phyloP scores from a whole-genome alignment of 768 basidiomycete genomes.

The Crucibulum laeve region DNA sequence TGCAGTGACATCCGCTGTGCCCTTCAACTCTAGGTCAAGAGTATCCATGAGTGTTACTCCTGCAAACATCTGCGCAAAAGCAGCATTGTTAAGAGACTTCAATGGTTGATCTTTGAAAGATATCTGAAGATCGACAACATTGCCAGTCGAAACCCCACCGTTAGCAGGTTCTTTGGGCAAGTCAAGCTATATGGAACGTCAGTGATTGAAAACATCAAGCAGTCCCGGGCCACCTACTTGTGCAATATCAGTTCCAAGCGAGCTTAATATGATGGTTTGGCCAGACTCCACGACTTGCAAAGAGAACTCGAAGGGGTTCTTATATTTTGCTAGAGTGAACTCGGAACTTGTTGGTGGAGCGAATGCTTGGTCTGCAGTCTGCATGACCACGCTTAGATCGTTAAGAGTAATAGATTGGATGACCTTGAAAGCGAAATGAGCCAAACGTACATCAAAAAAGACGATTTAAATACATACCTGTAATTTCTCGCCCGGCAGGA shows the following conservation, averaged over 20 bases:
- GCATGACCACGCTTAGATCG: constrained; percentile 52
- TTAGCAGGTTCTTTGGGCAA: constrained; percentile 43
- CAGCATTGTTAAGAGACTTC: constrained; percentile 46
- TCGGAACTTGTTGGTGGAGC: constrained; percentile 57
- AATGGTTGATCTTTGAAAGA: constrained; percentile 55
- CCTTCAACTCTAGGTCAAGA: constrained; percentile 46
- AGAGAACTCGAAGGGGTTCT: constrained; percentile 76
- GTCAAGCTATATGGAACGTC: constrained; percentile 31
- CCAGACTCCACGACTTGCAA: constrained; percentile 56
- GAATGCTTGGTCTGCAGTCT: constrained; percentile 48
- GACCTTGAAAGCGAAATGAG: constrained; percentile 28
- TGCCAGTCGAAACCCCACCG: constrained; percentile 69
- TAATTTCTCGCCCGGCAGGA: constrained; percentile 57
- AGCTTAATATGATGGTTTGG: constrained; percentile 48
- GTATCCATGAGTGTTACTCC: constrained; percentile 46
- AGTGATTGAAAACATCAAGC: neutral
- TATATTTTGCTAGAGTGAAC: constrained; percentile 51
- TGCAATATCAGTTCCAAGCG: constrained; percentile 46
- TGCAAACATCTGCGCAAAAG: constrained; percentile 54
- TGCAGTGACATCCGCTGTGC: constrained; percentile 53
- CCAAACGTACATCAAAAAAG: neutral
- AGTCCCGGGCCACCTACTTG: constrained; percentile 29
- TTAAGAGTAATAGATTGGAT: constrained; percentile 60
- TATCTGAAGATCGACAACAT: constrained; percentile 54
- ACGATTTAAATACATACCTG: constrained; percentile 25